A percentile compares a stretch with the other conserved stretches of the same genome.
Evolutionary conservation across 768 basidiomycete species (phyloP).

Genomic region (Amanita pseudoporphyria): DNA sequence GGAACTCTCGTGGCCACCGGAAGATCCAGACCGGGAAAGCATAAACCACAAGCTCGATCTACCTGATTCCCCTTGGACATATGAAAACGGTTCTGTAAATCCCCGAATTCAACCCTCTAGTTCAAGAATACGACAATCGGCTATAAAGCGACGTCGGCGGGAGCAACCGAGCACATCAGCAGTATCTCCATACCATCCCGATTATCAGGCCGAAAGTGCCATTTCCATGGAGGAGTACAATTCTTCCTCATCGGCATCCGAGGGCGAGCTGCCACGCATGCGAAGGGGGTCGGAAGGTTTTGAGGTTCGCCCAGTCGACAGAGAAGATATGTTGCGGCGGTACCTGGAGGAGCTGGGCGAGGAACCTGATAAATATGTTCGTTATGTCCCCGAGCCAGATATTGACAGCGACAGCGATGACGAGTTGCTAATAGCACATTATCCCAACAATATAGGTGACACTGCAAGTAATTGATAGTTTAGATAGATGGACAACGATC

Average conservation of each 20-base stretch:
- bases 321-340: slow-evolving; percentile 54
- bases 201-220: slow-evolving; percentile 37
- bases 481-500: neutral
- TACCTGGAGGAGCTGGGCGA: slow-evolving; percentile 47
- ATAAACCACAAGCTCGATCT: slow-evolving; percentile 33
- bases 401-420: slow-evolving; percentile 31
- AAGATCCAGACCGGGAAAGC: slow-evolving; percentile 39
- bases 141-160: slow-evolving; percentile 15
- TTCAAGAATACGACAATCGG: slow-evolving; percentile 21
- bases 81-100: slow-evolving; percentile 68
- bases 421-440: neutral
- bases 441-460: neutral
- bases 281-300: slow-evolving; percentile 78
- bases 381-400: slow-evolving; percentile 53
- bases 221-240: slow-evolving; percentile 21
- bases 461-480: neutral
- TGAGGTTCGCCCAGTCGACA: slow-evolving; percentile 51
- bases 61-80: slow-evolving; percentile 76
- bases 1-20: slow-evolving; percentile 57
- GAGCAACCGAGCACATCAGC: slow-evolving; percentile 29
- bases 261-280: slow-evolving; percentile 25
- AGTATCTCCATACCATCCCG: slow-evolving; percentile 72
- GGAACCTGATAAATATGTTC: slow-evolving; percentile 52
- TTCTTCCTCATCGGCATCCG: slow-evolving; percentile 19
- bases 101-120: slow-evolving; percentile 65